Percentiles rank a stretch among this genome's conserved stretches.
phyloP scores from a whole-genome alignment of 1,139 yeast genomes.

The Citeromyces hawaiiensis region DNA sequence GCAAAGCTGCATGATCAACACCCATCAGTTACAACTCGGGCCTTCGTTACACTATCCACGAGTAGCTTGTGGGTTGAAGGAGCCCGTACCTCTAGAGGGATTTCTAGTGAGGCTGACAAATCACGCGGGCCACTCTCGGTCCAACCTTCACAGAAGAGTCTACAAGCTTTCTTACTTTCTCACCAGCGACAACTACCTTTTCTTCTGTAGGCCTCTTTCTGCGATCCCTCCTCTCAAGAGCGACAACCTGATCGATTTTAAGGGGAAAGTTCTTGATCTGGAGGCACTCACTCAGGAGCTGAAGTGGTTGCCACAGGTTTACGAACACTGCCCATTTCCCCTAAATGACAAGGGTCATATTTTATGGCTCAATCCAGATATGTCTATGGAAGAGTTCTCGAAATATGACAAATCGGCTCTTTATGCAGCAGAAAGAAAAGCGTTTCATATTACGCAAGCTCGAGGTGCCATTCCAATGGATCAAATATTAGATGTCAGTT shows the following conservation, averaged over 20 bases:
- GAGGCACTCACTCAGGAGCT: conserved; percentile 10
- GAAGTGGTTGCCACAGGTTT: conserved; percentile 21
- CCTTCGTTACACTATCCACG: conserved; percentile 33
- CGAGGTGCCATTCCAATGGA: conserved; percentile 50
- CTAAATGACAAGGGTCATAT: conserved; percentile 37
- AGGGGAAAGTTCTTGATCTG: conserved; percentile 16
- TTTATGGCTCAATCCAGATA: conserved; percentile 37
- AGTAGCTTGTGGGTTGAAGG: conserved; percentile 19
- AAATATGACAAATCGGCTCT: conserved; percentile 42
- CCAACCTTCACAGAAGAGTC: conserved; percentile 26
- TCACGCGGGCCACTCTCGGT: conserved; percentile 28
- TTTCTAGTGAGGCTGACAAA: conserved; percentile 49
- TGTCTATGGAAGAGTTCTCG: conserved; percentile 25
- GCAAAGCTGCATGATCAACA: conserved; percentile 25
- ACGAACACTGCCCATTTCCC: conserved; percentile 37
- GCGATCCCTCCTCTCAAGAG: conserved; percentile 42
- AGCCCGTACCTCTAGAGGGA: conserved; percentile 69
- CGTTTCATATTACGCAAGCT: conserved; percentile 41
- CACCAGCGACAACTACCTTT: conserved; percentile 46
- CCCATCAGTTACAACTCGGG: conserved; percentile 46
- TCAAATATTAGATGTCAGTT: conserved; percentile 25
- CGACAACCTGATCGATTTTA: conserved; percentile 19
- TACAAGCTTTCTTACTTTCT: conserved; percentile 49
- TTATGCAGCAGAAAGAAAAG: conserved; percentile 49
- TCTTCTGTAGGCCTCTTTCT: conserved; percentile 39